Evolutionary conservation across 495 filamentous ascomycete genomes (phyloP), one percentile per base, ranked within the genome.

Genomic region (Aspergillus biplanus): DNA sequence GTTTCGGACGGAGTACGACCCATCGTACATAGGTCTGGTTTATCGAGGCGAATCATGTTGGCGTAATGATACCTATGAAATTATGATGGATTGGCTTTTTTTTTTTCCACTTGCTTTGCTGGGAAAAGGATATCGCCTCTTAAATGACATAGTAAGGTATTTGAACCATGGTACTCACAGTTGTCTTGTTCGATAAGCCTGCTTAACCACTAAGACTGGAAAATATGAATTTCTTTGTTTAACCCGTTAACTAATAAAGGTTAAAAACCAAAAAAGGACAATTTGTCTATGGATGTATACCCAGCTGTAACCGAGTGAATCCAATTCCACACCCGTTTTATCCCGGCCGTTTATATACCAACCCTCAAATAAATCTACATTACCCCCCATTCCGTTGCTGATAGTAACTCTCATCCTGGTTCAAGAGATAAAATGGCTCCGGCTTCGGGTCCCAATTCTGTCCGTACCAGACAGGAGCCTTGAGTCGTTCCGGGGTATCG

Each of bases 321-420:
- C 21, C 21, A 27, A 27, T 27, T 27, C 21, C 21, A 27, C 21
- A 27, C 2, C 21, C 21, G 21, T 27, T 27, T 27, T 27, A 27
- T 27, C 21, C 21, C 21, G 21, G 21, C 21, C 21, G 13, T 0
- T 21, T 31, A 13, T 44, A 18, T 27, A 8, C 15, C 33, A 32
- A 8, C 15, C 31, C 18, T 27, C 21, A 27, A 27, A 48, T 48
- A 9, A 56, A 9, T 31, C 18, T 44, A 18, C 47, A 6, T 33
- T n/a, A 47, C 42, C 34, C 16, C 56, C 68, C 21, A 27, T 54
- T 13, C 9, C 7, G 21, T 27, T 27, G 21, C 27, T n/a, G 52
- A 60, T 76, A 75, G 48, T 77, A 77, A 59, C 56, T 62, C 44
- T 73, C 62, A 37, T 74, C 67, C 65, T 77, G 72, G 44, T 76